Evolutionary conservation across 257 asterid genomes (phyloP), one percentile per base, ranked within the genome.

Genomic region (Cinchona pubescens): DNA sequence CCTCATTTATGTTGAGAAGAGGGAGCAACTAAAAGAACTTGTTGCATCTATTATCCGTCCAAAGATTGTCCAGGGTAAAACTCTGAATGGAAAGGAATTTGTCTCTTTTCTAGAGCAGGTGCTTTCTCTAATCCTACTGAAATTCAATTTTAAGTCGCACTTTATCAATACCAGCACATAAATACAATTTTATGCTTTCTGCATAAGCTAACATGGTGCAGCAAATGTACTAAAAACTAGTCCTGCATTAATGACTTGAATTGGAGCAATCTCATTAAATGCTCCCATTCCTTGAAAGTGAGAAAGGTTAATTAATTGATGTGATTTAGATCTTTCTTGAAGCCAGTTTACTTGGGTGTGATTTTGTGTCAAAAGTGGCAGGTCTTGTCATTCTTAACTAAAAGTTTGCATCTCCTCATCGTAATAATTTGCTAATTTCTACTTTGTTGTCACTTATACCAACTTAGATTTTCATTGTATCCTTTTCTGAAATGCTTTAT

Each of bases 51-150:
- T 90, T 49, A 87, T 91, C 59, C 96, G 82, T 66, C 99, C 99
- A 68, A 95, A 92, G 93, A 91, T 95, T 85, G 99, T 95, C 70
- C 99, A 92, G 90, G 99, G 99, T 16, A 95, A 92, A 90, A 56
- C 88, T 73, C 92, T 92, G 81, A 90, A 86, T 0, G 99, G 99
- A 59, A 95, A 91, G 88, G 96, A 92, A 80, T 95, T 95, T 25
- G 96, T 95, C 67, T 76, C 91, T 43, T 95, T 95, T 75, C 75
- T 95, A 82, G 90, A 88, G 86, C 96, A 95, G 99, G 99, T 95
- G 79, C 78, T 32, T 46, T 74, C 32, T 72, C 25, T 71, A 23
- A 2, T 38, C 53, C 18, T 40, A 14, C 16, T 23, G 35, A 71
- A 23, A 53, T 29, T 35, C 30, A 5, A 35, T 49, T 48, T n/a